These are phyloP conservation scores for Podaxis sp. DNA, from an alignment of 768 basidiomycete species.

Conservation along the genomic window DNA sequence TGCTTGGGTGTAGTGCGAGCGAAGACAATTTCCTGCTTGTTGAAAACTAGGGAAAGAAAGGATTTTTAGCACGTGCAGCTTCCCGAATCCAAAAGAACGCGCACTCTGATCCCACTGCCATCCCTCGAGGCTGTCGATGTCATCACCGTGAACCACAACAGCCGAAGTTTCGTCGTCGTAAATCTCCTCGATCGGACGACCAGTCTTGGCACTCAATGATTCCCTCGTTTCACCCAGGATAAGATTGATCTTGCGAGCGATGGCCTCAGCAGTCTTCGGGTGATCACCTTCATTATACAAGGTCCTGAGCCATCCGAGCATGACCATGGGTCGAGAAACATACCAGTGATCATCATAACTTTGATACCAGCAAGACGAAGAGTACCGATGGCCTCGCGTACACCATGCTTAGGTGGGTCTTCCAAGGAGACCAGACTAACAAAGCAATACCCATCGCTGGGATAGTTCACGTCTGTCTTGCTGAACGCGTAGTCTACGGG, in stretches of 20 bases:
- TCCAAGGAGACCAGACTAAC: slow-evolving; percentile 63
- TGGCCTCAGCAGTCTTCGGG: slow-evolving; percentile 71
- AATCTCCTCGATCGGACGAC: slow-evolving; percentile 48
- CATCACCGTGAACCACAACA: slow-evolving; percentile 65
- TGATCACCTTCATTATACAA: slow-evolving; percentile 44
- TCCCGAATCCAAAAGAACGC: slow-evolving; percentile 17
- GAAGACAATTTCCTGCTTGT: slow-evolving; percentile 67
- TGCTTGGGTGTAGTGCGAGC: slow-evolving; percentile 70
- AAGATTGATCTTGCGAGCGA: slow-evolving; percentile 68
- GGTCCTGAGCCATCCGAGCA: neutral
- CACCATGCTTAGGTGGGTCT: slow-evolving; percentile 69
- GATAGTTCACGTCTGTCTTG: slow-evolving; percentile 50
- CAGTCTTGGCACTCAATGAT: slow-evolving; percentile 52
- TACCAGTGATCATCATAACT: slow-evolving; percentile 74
- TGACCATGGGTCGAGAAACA: slow-evolving; percentile 10
- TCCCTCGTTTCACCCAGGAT: slow-evolving; percentile 64
- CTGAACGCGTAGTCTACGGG: slow-evolving; percentile 46
- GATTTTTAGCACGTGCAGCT: neutral
- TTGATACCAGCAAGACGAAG: slow-evolving; percentile 69
- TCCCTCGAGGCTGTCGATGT: slow-evolving; percentile 59
- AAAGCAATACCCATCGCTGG: slow-evolving; percentile 54
- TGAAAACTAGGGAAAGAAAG: slow-evolving; percentile 43
- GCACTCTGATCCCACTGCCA: slow-evolving; percentile 75
- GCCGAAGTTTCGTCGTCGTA: slow-evolving; percentile 68
- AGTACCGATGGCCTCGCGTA: slow-evolving; percentile 67